Base-by-base conservation (phyloP, 108 stramenopile genomes). In the Nitzschia palea region DNA sequence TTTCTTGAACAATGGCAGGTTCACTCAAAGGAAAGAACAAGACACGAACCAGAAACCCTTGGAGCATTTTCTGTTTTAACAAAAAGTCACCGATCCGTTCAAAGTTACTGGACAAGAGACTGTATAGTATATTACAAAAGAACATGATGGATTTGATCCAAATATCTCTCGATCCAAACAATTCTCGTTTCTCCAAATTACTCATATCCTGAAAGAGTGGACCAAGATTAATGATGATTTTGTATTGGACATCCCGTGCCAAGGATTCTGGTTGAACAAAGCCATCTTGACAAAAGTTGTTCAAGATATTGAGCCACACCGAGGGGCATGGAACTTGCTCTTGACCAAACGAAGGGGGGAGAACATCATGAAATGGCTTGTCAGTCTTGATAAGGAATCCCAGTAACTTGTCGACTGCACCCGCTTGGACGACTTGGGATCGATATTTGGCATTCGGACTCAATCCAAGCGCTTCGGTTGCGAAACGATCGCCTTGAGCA, bases 181-280 rank as follows among this genome's bases (percentile, higher is more conserved):
- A 30, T 42, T 67, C 45, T 53, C 65, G 56, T 31, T 44, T 42
- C 17, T 62, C 65, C 14, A 60, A 61, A 44, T 74, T 61, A 14
- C 51, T 54, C 47, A 74, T 65, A 44, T 74, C 73, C 42, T 61
- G 55, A 74, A 74, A 74, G 48, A 74, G 43, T 14, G 55, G 53
- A 17, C 51, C 52, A n/a, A 74, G 59, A 29, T 74, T 66, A 36
- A 65, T 74, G 40, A 67, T 44, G 32, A 74, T 65, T 42, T 67
- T 74, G 65, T 53, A 74, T 54, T 67, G 62, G 40, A 62, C 36
- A 35, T 73, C 43, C 20, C 53, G 54, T 30, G 45, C 44, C 23
- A 73, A 17, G 0, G 59, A 54, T 14, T 14, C n/a, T 28, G 56
- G 47, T 42, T 50, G 48, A 26, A 74, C 30, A 55, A 67, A 74